Base-by-base conservation (phyloP, 352 stramenopile species). In the Phytophthora pistaciae region DNA sequence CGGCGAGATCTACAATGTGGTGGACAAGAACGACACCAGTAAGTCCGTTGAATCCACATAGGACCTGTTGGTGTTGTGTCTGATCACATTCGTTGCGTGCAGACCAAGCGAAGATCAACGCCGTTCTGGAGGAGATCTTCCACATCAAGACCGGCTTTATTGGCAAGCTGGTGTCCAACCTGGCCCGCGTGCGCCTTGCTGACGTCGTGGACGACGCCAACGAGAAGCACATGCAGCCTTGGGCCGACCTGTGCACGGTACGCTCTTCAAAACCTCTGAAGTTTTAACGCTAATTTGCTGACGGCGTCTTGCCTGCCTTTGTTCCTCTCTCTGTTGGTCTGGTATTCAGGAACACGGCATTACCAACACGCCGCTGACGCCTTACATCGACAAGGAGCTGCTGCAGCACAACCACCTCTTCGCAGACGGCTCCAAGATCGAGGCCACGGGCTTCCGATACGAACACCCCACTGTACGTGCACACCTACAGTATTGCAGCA, bases 181-280 rank as follows among this genome's bases (percentile, higher is more conserved):
- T 96, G 21, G 90, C 90, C 5, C 83, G 85, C 20, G 75, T 96
- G 50, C 85, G 86, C 8, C 79, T 96, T 7, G 76, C 83, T 40
- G 87, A 95, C 55, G 87, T 95, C 52, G 90, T 95, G n/a, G 80
- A 96, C 67, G 87, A 95, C 66, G 88, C 88, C n/a, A 96, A 96
- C 60, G 90, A 96, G 56, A 96, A 96, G 79, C 90, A 96, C 72
- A 93, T 96, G 87, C 84, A 92, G 67, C 90, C 90, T 1, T 96
- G 90, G 90, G 91, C 88, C 16, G 88, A 96, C 68, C 78, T 96
- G 23, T 96, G 90, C 59, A 60, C 79, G 68, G 89, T 81, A 73
- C 49, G 66, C 68, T 33, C 16, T 66, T 20, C 44, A 18, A 16
- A 38, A 42, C 11, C 70, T 23, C 14, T 9, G 23, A 50, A 46